Evolutionary conservation across 805 yeast species (phyloP).

Genomic region (Lipomyces starkeyi): DNA sequence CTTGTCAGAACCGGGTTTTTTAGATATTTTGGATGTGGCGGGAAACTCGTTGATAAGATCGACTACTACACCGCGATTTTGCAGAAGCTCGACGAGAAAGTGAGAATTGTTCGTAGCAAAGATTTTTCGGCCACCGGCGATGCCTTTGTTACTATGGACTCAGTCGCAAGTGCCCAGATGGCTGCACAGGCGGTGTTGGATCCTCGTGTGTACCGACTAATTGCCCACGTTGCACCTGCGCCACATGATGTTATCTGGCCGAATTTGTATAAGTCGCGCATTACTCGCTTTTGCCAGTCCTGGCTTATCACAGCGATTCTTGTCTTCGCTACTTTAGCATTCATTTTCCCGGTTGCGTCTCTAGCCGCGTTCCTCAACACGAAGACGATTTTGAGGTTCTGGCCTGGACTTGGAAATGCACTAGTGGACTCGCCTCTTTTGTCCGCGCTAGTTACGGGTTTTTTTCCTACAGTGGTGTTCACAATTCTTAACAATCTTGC

Average conservation of each 20-base stretch:
- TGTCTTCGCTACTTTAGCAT: conserved; percentile 69
- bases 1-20: conserved; percentile 61
- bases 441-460: conserved; percentile 79
- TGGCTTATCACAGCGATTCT: conserved; percentile 70
- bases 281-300: conserved; percentile 68
- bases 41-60: conserved; percentile 73
- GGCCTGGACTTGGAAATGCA: conserved; percentile 80
- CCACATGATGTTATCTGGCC: conserved; percentile 96
- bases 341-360: conserved; percentile 83
- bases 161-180: conserved; percentile 95
- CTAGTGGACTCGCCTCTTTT: conserved; percentile 72
- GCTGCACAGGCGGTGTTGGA: conserved; percentile 94
- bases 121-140: conserved; percentile 84
- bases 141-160: conserved; percentile 93
- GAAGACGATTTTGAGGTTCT: conserved; percentile 75
- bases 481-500: conserved; percentile 80
- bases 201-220: conserved; percentile 82
- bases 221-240: conserved; percentile 89
- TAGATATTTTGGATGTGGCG: conserved; percentile 64
- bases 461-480: conserved; percentile 89
- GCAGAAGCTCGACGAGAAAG: conserved; percentile 71
- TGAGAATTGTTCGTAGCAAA: conserved; percentile 64
- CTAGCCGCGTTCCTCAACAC: conserved; percentile 81
- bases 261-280: conserved; percentile 79
- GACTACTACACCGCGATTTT: conserved; percentile 74